A percentile compares a stretch with the other conserved stretches of the same genome.
Evolutionary conservation across 2,329 filamentous ascomycete species (phyloP).

Genomic region (Verticillium albo-atrum): DNA sequence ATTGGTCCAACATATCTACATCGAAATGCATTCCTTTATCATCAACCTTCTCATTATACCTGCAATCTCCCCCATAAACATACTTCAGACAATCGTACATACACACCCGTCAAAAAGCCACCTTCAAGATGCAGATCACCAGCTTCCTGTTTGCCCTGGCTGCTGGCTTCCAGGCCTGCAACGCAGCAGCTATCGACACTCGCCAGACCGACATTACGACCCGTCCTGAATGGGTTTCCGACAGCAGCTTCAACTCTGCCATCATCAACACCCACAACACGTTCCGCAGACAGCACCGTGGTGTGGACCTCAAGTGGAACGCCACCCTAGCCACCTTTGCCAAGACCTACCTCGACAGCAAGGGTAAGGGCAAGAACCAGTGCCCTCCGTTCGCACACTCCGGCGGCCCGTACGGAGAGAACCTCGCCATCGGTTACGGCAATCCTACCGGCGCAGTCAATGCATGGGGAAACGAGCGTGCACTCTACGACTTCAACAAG

Average conservation of each 20-base stretch:
- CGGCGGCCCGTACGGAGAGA: not conserved
- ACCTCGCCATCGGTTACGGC: not conserved
- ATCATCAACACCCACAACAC: constrained; percentile 63
- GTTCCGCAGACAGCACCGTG: constrained; percentile 61
- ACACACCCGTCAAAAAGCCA: not conserved
- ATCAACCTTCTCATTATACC: not conserved
- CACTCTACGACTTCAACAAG: constrained; percentile 43
- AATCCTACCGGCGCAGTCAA: constrained; percentile 26
- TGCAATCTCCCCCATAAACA: not conserved
- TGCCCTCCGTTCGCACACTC: not conserved
- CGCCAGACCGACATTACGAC: not conserved
- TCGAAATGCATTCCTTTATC: not conserved
- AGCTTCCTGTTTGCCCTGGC: not conserved
- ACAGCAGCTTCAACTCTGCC: constrained; percentile 40
- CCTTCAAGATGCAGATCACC: not conserved
- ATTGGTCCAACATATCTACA: not conserved
- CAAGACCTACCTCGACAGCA: constrained; percentile 36
- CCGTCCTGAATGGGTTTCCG: constrained; percentile 25
- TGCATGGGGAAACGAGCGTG: constrained; percentile 50
- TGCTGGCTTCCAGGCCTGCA: not conserved
- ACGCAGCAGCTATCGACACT: not conserved
- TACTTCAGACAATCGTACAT: not conserved
- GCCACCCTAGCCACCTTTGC: constrained; percentile 54
- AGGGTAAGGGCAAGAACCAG: not conserved
- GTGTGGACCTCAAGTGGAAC: constrained; percentile 59